phyloP scores from a whole-genome alignment of 2,329 filamentous ascomycete genomes.

The Nigrospora oryzae region DNA sequence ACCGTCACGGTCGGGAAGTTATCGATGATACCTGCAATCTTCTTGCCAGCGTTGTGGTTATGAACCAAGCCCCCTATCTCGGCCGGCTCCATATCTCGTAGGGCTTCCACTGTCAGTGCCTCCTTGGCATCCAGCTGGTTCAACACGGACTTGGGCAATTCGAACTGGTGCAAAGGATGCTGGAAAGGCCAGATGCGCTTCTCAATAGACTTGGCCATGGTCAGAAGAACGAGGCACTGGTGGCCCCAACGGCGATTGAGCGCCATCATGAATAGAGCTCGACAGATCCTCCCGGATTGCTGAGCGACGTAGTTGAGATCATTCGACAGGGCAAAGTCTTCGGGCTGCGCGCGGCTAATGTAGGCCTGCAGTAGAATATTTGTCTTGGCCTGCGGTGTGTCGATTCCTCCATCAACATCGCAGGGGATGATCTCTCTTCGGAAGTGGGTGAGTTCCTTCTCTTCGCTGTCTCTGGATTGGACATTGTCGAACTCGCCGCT shows the following conservation, averaged over 20 bases:
- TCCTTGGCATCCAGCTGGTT: constrained; percentile 80
- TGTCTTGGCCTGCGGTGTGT: constrained; percentile 78
- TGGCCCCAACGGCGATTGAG: constrained; percentile 93
- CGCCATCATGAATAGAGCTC: constrained; percentile 95
- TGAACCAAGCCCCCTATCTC: constrained; percentile 90
- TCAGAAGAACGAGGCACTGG: constrained; percentile 84
- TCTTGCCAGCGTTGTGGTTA: constrained; percentile 79
- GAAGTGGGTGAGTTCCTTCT: constrained; percentile 73
- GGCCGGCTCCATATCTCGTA: constrained; percentile 86
- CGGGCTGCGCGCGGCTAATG: constrained; percentile 78
- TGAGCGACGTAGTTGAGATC: constrained; percentile 94
- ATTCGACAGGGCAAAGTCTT: constrained; percentile 89
- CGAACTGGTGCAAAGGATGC: constrained; percentile 92
- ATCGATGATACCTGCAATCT: constrained; percentile 71
- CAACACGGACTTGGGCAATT: constrained; percentile 75
- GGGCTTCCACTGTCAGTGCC: constrained; percentile 64
- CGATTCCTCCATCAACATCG: constrained; percentile 64
- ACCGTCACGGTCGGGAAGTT: constrained; percentile 90
- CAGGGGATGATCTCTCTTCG: constrained; percentile 66
- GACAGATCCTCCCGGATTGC: constrained; percentile 87
- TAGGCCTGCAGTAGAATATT: constrained; percentile 93
- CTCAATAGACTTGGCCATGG: constrained; percentile 93
- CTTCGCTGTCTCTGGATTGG: constrained; percentile 82
- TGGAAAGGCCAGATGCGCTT: constrained; percentile 92
- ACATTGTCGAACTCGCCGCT: constrained; percentile 98